These are phyloP conservation scores for Hericium coralloides DNA, from an alignment of 768 basidiomycete species.

Conservation along the genomic window DNA sequence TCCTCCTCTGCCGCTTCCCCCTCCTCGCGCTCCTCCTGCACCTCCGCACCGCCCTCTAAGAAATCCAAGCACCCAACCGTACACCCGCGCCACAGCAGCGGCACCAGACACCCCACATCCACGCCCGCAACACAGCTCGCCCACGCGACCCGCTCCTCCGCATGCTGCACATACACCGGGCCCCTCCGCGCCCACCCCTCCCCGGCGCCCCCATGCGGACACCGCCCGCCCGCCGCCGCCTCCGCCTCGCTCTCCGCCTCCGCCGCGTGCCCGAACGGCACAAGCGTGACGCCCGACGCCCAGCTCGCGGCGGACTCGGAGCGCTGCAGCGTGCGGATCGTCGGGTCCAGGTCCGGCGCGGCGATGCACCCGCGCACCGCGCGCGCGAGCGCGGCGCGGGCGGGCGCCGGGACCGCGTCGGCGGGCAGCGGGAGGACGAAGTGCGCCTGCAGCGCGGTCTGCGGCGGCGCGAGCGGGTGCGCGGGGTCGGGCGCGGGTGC, in stretches of 20 bases:
- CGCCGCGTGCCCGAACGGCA: too few relatives aligned
- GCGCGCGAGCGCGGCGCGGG: constrained; percentile 4
- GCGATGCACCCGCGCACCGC: constrained; percentile 4
- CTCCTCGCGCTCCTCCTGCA: background rate
- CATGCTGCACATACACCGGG: constrained; percentile 8
- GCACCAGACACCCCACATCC: constrained; percentile 9
- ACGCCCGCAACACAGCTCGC: constrained; percentile 9
- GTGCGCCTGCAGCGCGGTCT: constrained; percentile 7
- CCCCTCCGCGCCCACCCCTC: constrained; percentile 5
- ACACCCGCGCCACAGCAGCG: constrained; percentile 14
- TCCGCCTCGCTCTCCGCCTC: background rate
- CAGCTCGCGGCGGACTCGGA: constrained; percentile 5
- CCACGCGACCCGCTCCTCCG: constrained; percentile 12
- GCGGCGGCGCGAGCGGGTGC: background rate
- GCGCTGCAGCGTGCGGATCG: constrained; percentile 8
- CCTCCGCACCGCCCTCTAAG: background rate
- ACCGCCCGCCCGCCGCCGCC: constrained; percentile 6
- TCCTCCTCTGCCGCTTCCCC: background rate
- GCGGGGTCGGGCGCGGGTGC: constrained; percentile 1
- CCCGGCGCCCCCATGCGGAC: constrained; percentile 2
- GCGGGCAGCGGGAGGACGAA: constrained; percentile 9
- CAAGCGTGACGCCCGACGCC: background rate
- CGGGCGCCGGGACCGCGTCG: constrained; percentile 4
- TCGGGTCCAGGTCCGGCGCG: background rate
- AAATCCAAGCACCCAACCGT: constrained; percentile 9